phyloP scores from a whole-genome alignment of 768 basidiomycete genomes.

The Albatrellus ellisii region DNA sequence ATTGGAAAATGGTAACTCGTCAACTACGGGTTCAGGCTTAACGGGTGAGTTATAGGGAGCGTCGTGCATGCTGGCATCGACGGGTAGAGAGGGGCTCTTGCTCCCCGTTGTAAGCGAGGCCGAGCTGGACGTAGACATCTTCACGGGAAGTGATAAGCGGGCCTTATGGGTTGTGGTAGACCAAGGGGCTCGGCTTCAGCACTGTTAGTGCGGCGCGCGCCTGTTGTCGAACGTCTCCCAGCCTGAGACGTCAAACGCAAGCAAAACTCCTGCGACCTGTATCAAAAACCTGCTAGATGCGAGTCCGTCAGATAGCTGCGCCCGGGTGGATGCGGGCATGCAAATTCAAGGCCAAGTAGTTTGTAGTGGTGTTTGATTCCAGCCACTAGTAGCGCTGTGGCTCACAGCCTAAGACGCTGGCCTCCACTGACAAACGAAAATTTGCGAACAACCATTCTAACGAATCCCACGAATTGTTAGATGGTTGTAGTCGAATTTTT shows the following conservation, averaged over 20 bases:
- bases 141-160: background rate
- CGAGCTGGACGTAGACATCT: slow-evolving; percentile 20
- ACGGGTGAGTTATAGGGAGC: slow-evolving; percentile 11
- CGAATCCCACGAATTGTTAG: too few relatives aligned
- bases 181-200: slow-evolving; percentile 2
- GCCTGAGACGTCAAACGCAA: too few relatives aligned
- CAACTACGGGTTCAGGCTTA: slow-evolving; percentile 16
- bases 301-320: background rate
- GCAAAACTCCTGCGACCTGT: background rate
- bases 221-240: too few relatives aligned
- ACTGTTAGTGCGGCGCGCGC: too few relatives aligned
- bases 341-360: background rate
- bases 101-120: slow-evolving; percentile 10
- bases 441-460: too few relatives aligned
- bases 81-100: slow-evolving; percentile 17
- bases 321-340: background rate
- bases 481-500: too few relatives aligned
- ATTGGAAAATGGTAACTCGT: too few relatives aligned
- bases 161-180: background rate
- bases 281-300: background rate
- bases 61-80: background rate
- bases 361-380: background rate
- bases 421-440: too few relatives aligned
- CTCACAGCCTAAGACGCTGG: too few relatives aligned
- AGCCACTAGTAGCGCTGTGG: too few relatives aligned